Evolutionary conservation across 768 basidiomycete species (phyloP).

Genomic region (Boletus reticuloceps): DNA sequence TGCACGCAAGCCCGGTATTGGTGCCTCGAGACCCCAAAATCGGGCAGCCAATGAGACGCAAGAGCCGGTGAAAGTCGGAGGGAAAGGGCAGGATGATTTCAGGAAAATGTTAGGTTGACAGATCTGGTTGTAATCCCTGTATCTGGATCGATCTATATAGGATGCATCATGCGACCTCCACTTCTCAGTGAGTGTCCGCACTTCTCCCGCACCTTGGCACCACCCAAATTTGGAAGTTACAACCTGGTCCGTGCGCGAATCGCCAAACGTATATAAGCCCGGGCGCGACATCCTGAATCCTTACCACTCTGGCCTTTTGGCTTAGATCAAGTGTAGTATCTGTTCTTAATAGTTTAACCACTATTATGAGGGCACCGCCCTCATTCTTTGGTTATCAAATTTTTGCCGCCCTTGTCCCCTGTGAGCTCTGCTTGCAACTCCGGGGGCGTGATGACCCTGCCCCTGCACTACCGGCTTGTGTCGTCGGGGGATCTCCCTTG

Average conservation of each 20-base stretch:
- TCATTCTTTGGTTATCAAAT: constrained; percentile 54
- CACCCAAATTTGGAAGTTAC: background rate
- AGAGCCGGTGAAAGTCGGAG: constrained; percentile 10
- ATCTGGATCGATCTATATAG: background rate
- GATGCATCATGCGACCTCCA: too few species aligned
- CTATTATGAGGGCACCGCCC: constrained; percentile 56
- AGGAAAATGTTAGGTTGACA: constrained; percentile 63
- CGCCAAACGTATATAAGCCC: constrained; percentile 1
- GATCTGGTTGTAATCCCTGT: background rate
- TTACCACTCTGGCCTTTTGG: constrained; percentile 51
- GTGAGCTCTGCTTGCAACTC: constrained; percentile 45
- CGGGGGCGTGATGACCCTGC: constrained; percentile 39
- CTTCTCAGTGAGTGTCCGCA: too few species aligned
- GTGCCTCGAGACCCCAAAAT: constrained; percentile 13
- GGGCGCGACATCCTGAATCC: constrained; percentile 3
- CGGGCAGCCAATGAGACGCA: constrained; percentile 9
- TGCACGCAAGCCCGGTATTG: constrained; percentile 39
- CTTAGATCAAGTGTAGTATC: constrained; percentile 80
- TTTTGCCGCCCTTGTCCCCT: constrained; percentile 25
- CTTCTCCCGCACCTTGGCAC: background rate
- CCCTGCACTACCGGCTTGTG: constrained; percentile 47
- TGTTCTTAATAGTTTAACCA: constrained; percentile 64
- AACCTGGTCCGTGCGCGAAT: constrained; percentile 11
- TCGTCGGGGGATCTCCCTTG: constrained; percentile 54
- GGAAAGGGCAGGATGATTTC: constrained; percentile 73